Percentiles rank a stretch among this genome's conserved stretches.
phyloP scores from a whole-genome alignment of 2,329 filamentous ascomycete genomes.

The Venturia carpophila region DNA sequence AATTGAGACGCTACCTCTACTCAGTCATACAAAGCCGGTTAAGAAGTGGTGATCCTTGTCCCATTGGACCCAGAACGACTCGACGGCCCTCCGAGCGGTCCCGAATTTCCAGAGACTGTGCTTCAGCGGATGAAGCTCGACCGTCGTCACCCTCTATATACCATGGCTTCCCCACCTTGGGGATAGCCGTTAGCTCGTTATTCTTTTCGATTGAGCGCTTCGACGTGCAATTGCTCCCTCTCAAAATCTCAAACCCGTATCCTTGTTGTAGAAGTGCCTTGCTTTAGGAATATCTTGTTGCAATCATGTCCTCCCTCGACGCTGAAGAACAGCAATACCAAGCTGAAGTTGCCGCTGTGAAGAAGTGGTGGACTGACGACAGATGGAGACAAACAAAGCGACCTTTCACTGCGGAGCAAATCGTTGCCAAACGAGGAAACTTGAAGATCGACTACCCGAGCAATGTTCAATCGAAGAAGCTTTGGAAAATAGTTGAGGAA shows the following conservation, averaged over 20 bases:
- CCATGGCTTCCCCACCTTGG: constrained; percentile 10
- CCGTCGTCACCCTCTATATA: constrained; percentile 15
- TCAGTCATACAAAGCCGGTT: not conserved
- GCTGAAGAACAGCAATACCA: constrained; percentile 68
- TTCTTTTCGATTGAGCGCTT: constrained; percentile 8
- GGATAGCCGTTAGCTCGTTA: not conserved
- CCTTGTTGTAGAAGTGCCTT: not conserved
- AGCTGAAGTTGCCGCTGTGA: constrained; percentile 77
- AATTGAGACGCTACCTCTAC: constrained; percentile 2
- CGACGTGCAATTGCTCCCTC: not conserved
- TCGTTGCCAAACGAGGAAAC: constrained; percentile 89
- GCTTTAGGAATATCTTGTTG: not conserved
- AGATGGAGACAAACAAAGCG: constrained; percentile 91
- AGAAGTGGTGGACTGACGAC: constrained; percentile 89
- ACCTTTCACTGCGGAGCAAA: constrained; percentile 92
- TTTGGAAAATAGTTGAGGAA: constrained; percentile 81
- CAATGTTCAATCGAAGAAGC: constrained; percentile 83
- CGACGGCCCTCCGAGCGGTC: not conserved
- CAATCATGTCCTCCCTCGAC: constrained; percentile 41
- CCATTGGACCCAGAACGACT: not conserved
- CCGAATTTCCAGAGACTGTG: constrained; percentile 9
- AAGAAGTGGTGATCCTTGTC: not conserved
- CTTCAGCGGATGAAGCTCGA: constrained; percentile 10
- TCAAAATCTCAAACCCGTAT: not conserved
- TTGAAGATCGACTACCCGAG: constrained; percentile 87